phyloP scores from a whole-genome alignment of 2,329 filamentous ascomycete genomes.

The Capronia coronata region DNA sequence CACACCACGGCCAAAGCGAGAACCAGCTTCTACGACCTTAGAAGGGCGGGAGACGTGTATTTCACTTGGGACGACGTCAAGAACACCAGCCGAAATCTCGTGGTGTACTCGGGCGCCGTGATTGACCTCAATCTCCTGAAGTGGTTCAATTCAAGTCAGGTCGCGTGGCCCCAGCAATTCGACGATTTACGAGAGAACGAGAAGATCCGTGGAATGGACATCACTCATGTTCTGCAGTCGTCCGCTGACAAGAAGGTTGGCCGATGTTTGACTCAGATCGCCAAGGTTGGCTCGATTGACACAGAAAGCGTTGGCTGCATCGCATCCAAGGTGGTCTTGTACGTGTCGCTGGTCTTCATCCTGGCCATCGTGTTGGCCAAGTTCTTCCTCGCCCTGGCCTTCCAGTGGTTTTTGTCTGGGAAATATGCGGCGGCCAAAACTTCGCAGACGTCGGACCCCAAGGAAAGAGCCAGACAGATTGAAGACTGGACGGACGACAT shows the following conservation, averaged over 20 bases:
- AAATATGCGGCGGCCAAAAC: conserved; percentile 81
- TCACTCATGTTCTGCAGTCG: conserved; percentile 80
- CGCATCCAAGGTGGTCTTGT: conserved; percentile 92
- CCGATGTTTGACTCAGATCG: conserved; percentile 83
- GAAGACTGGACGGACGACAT: conserved; percentile 98
- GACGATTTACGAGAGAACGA: conserved; percentile 67
- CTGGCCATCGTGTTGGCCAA: conserved; percentile 78
- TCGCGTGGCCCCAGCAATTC: conserved; percentile 69
- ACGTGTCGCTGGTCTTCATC: conserved; percentile 87
- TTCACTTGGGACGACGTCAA: conserved; percentile 93
- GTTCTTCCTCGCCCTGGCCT: conserved; percentile 80
- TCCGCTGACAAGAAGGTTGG: conserved; percentile 72
- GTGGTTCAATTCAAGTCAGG: conserved; percentile 83
- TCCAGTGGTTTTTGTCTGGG: conserved; percentile 92
- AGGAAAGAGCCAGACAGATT: conserved; percentile 84
- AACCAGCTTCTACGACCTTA: conserved; percentile 67
- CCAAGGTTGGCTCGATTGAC: conserved; percentile 92
- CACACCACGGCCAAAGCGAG: conserved; percentile 69
- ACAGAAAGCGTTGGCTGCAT: conserved; percentile 96
- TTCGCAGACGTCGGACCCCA: conserved; percentile 70
- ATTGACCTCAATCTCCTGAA: conserved; percentile 79
- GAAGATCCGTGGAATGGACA: conserved; percentile 72
- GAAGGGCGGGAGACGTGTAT: conserved; percentile 75
- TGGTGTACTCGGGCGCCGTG: conserved; percentile 91
- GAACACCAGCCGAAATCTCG: conserved; percentile 80